A percentile compares a stretch with the other conserved stretches of the same genome.
Conservation (phyloP, 352 stramenopile species). For the Pythium aquatile region DNA sequence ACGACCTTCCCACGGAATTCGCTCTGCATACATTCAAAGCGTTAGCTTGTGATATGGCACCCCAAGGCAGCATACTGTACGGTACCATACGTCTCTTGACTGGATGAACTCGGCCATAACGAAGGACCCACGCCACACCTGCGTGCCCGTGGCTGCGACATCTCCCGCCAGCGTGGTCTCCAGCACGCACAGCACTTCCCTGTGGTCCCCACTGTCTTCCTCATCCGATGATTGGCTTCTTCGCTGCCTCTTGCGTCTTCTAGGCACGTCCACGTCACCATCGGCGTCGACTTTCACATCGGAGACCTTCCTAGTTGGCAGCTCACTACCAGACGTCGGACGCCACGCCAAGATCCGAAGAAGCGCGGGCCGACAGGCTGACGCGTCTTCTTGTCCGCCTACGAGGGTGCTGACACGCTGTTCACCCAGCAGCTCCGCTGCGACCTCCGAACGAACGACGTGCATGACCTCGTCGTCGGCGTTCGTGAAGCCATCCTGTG, state of each 20-base stretch:
- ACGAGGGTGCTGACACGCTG: neutral
- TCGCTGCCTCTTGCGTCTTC: constrained; percentile 3
- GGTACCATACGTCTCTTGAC: constrained; percentile 18
- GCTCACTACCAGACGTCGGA: neutral
- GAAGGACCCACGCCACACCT: constrained; percentile 49
- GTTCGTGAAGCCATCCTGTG: neutral
- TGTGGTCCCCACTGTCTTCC: neutral
- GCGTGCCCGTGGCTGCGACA: constrained; percentile 12
- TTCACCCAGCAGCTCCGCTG: constrained; percentile 8
- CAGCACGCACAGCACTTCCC: constrained; percentile 1
- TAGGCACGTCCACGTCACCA: constrained; percentile 21
- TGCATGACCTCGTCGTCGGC: constrained; percentile 4
- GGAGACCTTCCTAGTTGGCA: neutral
- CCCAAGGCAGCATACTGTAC: too few species aligned
- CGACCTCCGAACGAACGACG: constrained; percentile 18
- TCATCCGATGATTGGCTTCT: neutral
- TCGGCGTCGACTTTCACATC: constrained; percentile 12
- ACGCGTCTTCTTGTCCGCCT: neutral
- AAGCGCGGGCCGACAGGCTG: neutral
- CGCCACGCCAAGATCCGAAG: neutral
- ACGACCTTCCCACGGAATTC: constrained; percentile 29
- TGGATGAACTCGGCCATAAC: constrained; percentile 54
- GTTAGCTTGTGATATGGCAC: too few species aligned
- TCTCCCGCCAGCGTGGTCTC: constrained; percentile 4
- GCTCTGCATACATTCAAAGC: neutral